phyloP scores from a whole-genome alignment of 345 rosid genomes.

The Turritis glabra region DNA sequence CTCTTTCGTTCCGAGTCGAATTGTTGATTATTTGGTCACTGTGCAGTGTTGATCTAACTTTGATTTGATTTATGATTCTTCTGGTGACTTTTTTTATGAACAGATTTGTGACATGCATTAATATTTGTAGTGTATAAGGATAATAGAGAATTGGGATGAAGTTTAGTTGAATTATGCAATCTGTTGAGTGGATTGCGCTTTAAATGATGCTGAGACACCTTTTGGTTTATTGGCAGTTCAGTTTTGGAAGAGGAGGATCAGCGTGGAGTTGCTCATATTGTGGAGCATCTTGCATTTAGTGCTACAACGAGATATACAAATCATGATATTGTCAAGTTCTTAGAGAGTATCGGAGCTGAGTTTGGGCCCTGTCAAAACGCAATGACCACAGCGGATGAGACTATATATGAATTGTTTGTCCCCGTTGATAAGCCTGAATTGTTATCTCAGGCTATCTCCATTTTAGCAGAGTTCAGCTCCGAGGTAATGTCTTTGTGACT shows the following conservation, averaged over 20 bases:
- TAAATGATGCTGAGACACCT: slow-evolving; percentile 39
- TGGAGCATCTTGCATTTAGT: slow-evolving; percentile 95
- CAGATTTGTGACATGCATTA: slow-evolving; percentile 15
- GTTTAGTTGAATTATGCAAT: slow-evolving; percentile 5
- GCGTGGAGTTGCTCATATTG: slow-evolving; percentile 94
- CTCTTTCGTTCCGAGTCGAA: not conserved
- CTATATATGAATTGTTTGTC: slow-evolving; percentile 83
- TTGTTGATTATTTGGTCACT: not conserved
- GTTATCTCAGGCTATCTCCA: slow-evolving; percentile 78
- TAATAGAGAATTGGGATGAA: not conserved
- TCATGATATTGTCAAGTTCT: slow-evolving; percentile 88
- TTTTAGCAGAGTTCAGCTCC: slow-evolving; percentile 84
- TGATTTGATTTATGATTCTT: slow-evolving; percentile 12
- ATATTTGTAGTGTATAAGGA: not conserved
- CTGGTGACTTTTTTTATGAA: not conserved
- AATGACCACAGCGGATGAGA: slow-evolving; percentile 84
- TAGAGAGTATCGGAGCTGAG: slow-evolving; percentile 94
- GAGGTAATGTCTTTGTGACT: slow-evolving; percentile 53
- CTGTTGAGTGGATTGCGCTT: not conserved
- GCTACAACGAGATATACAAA: slow-evolving; percentile 80
- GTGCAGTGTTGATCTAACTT: slow-evolving; percentile 22
- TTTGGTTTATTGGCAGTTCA: slow-evolving; percentile 74
- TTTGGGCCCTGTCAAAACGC: slow-evolving; percentile 98
- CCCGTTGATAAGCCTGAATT: slow-evolving; percentile 73
- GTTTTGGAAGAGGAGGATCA: slow-evolving; percentile 96